These are phyloP conservation scores for Leishmania braziliensis DNA, from an alignment of 208 protist species.

Conservation along the genomic window DNA sequence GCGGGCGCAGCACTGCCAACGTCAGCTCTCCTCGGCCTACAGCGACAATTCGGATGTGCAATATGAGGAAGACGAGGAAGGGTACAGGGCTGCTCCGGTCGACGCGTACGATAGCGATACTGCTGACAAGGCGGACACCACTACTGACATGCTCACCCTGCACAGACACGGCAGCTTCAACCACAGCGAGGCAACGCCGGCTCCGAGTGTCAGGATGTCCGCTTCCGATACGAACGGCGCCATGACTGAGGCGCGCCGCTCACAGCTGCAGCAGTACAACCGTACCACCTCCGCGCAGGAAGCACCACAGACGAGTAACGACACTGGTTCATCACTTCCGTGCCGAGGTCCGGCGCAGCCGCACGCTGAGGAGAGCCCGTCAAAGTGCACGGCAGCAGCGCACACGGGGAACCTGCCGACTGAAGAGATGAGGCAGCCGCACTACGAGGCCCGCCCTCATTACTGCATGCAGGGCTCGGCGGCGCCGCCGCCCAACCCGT, in stretches of 20 bases:
- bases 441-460: not conserved
- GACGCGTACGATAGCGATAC: not conserved
- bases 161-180: not conserved
- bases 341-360: not conserved
- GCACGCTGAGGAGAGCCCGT: not conserved
- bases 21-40: not conserved
- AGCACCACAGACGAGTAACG: not conserved
- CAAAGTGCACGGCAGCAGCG: not conserved
- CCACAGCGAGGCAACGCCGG: not conserved
- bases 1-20: not conserved
- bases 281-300: not conserved
- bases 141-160: not conserved
- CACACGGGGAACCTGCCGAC: not conserved
- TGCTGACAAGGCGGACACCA: not conserved
- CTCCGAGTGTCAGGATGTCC: not conserved
- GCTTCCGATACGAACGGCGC: not conserved
- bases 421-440: not conserved
- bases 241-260: conserved; percentile 8
- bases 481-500: not conserved
- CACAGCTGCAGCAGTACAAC: conserved; percentile 12
- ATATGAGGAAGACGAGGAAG: not conserved
- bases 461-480: not conserved
- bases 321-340: not conserved
- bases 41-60: not conserved
- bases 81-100: not conserved